These are phyloP conservation scores for Aphanoascus verrucosus DNA, from an alignment of 2,329 filamentous ascomycete genomes.

Conservation along the genomic window DNA sequence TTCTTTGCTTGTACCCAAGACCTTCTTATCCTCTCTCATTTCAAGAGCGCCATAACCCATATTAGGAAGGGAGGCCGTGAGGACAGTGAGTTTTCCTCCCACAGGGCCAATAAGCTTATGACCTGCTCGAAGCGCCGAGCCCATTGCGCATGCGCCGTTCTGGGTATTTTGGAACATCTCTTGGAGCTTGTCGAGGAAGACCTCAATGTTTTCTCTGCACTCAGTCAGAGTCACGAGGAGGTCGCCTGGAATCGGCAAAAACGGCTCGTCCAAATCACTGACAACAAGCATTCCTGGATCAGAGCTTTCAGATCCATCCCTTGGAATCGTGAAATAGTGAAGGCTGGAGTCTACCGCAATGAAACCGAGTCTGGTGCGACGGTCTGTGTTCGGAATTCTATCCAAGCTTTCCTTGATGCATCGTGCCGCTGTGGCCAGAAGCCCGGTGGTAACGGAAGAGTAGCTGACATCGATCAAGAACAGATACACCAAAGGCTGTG, in stretches of 20 bases:
- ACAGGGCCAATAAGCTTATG: slow-evolving; percentile 93
- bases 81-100: slow-evolving; percentile 86
- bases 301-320: slow-evolving; percentile 71
- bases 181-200: slow-evolving; percentile 80
- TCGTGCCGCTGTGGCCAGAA: slow-evolving; percentile 81
- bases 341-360: slow-evolving; percentile 89
- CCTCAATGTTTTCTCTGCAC: slow-evolving; percentile 81
- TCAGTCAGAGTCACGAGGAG: slow-evolving; percentile 81
- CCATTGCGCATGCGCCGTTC: slow-evolving; percentile 84
- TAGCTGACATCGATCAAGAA: slow-evolving; percentile 95
- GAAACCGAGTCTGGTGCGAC: slow-evolving; percentile 84
- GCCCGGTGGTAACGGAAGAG: slow-evolving; percentile 74
- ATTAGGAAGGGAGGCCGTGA: slow-evolving; percentile 84
- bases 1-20: slow-evolving; percentile 89
- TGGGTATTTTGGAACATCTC: slow-evolving; percentile 96
- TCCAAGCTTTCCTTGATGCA: slow-evolving; percentile 92
- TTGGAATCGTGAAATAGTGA: slow-evolving; percentile 91
- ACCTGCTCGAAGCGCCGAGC: slow-evolving; percentile 78
- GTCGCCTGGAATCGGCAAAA: slow-evolving; percentile 85
- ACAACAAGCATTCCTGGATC: slow-evolving; percentile 89
- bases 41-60: slow-evolving; percentile 81
- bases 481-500: slow-evolving; percentile 87
- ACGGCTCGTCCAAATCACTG: slow-evolving; percentile 90
- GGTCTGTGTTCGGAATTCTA: slow-evolving; percentile 94
- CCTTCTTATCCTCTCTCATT: slow-evolving; percentile 91